phyloP scores from a whole-genome alignment of 2,329 filamentous ascomycete genomes.

The Trichophaea hybrida region DNA sequence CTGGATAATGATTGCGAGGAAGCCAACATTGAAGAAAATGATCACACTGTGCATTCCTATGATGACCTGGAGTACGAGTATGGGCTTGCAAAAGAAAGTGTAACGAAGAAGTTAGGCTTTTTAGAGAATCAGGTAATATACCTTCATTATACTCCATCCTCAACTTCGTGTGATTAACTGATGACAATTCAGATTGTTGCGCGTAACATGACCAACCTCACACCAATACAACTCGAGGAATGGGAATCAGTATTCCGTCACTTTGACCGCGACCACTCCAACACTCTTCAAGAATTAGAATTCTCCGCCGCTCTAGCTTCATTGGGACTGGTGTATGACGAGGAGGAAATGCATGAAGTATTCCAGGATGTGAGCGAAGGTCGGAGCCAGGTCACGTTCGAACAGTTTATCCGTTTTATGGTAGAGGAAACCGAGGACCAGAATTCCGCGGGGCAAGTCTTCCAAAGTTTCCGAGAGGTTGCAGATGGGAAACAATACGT shows the following conservation, averaged over 20 bases:
- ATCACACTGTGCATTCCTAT: slow-evolving; percentile 98
- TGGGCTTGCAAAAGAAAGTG: slow-evolving; percentile 75
- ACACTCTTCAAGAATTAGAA: slow-evolving; percentile 81
- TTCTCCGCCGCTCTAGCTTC: slow-evolving; percentile 94
- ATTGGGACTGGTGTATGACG: slow-evolving; percentile 86
- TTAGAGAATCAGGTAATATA: slow-evolving; percentile 63
- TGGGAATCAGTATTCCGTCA: slow-evolving; percentile 97
- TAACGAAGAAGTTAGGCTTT: slow-evolving; percentile 92
- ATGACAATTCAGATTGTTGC: slow-evolving; percentile 54
- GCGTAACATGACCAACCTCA: slow-evolving; percentile 95
- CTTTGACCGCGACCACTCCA: slow-evolving; percentile 86
- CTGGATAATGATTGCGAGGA: slow-evolving; percentile 83
- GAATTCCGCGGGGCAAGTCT: slow-evolving; percentile 96
- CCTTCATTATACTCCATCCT: neutral
- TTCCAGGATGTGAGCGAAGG: slow-evolving; percentile 76
- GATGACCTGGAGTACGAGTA: slow-evolving; percentile 93
- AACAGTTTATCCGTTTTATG: slow-evolving; percentile 99
- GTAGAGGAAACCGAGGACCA: slow-evolving; percentile 97
- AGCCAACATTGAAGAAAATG: slow-evolving; percentile 97
- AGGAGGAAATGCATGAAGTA: slow-evolving; percentile 94
- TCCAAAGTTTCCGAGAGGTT: slow-evolving; percentile 93
- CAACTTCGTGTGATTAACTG: neutral
- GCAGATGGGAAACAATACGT: slow-evolving; percentile 98
- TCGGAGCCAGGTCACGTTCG: slow-evolving; percentile 73
- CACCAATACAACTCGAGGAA: slow-evolving; percentile 93